Evolutionary conservation across 1,284 basidiomycete genomes (phyloP), one percentile per base, ranked within the genome.

Genomic region (Malassezia equina): DNA sequence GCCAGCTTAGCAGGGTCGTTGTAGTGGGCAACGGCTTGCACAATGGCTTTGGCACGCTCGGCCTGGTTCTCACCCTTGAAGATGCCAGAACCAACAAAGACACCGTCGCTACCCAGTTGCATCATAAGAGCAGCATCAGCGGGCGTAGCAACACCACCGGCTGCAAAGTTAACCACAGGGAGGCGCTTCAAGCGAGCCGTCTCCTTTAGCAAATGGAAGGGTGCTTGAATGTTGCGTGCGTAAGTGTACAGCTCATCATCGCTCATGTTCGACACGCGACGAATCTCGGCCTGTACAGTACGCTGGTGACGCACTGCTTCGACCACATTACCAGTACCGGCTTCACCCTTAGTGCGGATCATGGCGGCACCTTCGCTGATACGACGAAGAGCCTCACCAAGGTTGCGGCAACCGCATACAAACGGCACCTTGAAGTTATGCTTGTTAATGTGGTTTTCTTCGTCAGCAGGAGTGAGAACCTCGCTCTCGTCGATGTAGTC

Each of bases 61-160:
- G 85, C 88, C 28, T 93, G 90, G 76, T 98, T 88, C 51, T 86
- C 87, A 47, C 91, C 93, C 60, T 61, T 58, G 54, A 73, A 73
- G 55, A 73, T 69, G 40, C 71, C 71, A 1, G 67, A 69, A 12
- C 71, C 71, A 81, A 78, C 77, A 58, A 77, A 78, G 23, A 78
- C 88, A 80, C 94, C 93, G 75, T 98, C 93, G 75, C 89, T 91
- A 46, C 93, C 91, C 33, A 99, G 82, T 75, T 96, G 91, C 93
- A 98, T 98, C 93, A 98, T 95, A 62, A 99, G 78, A 3, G 94
- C 94, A 21, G 93, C 94, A 76, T 99, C 93, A 62, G 90, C 90
- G 45, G 93, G 93, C 5, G 93, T 96, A 47, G 94, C 91, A 55
- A 98, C 83, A 62, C 93, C 93, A 59, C 93, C 93, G 47, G 93